These are phyloP conservation scores for Globisporangium apiculatum DNA, from an alignment of 352 stramenopile genomes.

Conservation along the genomic window DNA sequence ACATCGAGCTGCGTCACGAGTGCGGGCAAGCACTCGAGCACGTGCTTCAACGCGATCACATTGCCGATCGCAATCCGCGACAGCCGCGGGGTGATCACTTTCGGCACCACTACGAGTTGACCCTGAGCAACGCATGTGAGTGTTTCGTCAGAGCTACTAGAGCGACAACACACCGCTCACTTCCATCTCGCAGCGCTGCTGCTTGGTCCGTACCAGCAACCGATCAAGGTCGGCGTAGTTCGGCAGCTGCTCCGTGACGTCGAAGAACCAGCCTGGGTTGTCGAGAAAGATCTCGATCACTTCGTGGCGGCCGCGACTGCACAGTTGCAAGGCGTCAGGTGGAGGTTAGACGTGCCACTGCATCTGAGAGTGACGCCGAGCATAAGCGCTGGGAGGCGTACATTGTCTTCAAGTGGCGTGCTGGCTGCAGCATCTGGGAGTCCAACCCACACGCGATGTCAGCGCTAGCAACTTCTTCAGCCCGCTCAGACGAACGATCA, in stretches of 20 bases:
- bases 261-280: conserved; percentile 80
- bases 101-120: conserved; percentile 75
- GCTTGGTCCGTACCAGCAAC: conserved; percentile 36
- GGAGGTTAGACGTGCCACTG: too few relatives aligned
- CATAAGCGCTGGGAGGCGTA: conserved; percentile 10
- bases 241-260: conserved; percentile 61
- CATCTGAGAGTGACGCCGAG: too few relatives aligned
- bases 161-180: too few relatives aligned
- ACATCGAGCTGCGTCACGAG: conserved; percentile 43
- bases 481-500: too few relatives aligned
- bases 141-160: too few relatives aligned
- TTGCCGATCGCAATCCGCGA: conserved; percentile 71
- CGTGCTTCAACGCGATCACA: conserved; percentile 80
- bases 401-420: conserved; percentile 77
- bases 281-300: conserved; percentile 66
- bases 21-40: conserved; percentile 55
- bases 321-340: background rate
- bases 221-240: conserved; percentile 73
- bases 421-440: conserved; percentile 72
- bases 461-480: background rate
- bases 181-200: background rate
- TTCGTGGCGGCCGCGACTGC: conserved; percentile 60
- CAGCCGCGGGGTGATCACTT: conserved; percentile 59
- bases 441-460: background rate
- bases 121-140: conserved; percentile 19